Evolutionary conservation across 2,329 filamentous ascomycete genomes (phyloP).

Genomic region (Colletotrichum sp.): DNA sequence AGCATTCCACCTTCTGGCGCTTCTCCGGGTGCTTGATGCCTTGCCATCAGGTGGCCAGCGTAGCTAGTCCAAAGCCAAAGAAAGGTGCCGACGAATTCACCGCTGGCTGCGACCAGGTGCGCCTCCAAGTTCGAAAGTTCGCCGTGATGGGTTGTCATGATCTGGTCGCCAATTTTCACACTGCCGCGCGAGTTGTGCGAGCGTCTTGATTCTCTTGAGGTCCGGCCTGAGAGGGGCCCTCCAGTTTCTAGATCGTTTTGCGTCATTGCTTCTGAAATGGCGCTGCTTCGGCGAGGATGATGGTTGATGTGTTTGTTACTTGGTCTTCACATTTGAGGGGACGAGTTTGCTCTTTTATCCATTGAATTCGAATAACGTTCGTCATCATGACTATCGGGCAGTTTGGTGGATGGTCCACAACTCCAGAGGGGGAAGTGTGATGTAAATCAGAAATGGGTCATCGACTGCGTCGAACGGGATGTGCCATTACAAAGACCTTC

Average conservation of each 20-base stretch:
- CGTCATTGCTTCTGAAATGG: neutral
- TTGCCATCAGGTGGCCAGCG: constrained; percentile 41
- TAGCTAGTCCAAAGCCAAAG: constrained; percentile 54
- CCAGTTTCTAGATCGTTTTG: neutral
- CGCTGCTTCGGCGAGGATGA: neutral
- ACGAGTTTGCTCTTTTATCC: neutral
- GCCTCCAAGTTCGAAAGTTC: neutral
- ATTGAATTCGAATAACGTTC: neutral
- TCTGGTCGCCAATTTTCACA: neutral
- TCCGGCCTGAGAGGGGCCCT: neutral
- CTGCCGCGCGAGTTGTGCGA: neutral
- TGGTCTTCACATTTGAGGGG: neutral
- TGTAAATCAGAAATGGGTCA: neutral
- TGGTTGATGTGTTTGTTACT: neutral
- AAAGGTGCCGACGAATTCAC: constrained; percentile 59
- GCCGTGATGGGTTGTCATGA: neutral
- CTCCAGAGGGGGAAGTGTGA: neutral
- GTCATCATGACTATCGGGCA: neutral
- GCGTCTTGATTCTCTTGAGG: neutral
- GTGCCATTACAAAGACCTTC: neutral
- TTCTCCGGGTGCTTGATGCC: neutral
- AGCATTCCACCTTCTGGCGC: constrained; percentile 39
- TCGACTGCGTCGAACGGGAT: neutral
- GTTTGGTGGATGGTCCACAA: neutral
- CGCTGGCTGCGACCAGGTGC: constrained; percentile 43